Evolutionary conservation across 2,329 filamentous ascomycete genomes (phyloP), one percentile per base, ranked within the genome.

Genomic region (Pezicula neosporulosa): DNA sequence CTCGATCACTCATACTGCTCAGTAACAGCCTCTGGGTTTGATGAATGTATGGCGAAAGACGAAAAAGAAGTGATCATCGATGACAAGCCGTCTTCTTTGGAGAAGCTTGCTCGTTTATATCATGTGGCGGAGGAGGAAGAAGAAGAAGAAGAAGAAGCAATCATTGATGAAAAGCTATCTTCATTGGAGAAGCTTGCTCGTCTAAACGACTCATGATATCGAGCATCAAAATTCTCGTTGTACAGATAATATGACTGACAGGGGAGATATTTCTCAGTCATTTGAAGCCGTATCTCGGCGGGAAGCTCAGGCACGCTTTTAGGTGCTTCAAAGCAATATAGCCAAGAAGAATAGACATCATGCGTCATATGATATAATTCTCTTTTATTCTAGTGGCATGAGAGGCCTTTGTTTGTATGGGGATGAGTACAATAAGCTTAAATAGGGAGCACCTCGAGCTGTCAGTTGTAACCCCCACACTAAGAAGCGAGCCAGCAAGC

Each of bases 31-130:
- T 8, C 13, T 4, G 21, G 27, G 13, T 18, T 18, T 9, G 19
- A 49, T 27, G 43, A 50, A 33, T 43, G 48, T 19, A 5, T 24
- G 6, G 24, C 36, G 1, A 15, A 52, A 10, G 30, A n/a, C n/a
- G n/a, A 43, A 10, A 52, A 57, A 42, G 52, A 54, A 36, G 28
- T 54, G 30, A 44, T 57, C 9, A 33, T 51, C 3, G 21, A 54
- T 5, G 51, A 56, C 4, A 19, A 56, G 18, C 53, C 56, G 18
- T 58, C 57, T 27, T 18, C 57, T 3, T 30, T 58, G 15, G 56
- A 60, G 21, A 56, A 56, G 44, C 21, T 60, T 9, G 52, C 53
- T 4, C 43, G 48, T 6, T 42, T 58, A 35, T n/a, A 46, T 36
- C 15, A 46, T 35, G 12, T 42, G 24, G 16, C 38, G 12, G 16